Evolutionary conservation across 371 early-diverging fungal genomes (phyloP).

Genomic region (Batkoa obscura): DNA sequence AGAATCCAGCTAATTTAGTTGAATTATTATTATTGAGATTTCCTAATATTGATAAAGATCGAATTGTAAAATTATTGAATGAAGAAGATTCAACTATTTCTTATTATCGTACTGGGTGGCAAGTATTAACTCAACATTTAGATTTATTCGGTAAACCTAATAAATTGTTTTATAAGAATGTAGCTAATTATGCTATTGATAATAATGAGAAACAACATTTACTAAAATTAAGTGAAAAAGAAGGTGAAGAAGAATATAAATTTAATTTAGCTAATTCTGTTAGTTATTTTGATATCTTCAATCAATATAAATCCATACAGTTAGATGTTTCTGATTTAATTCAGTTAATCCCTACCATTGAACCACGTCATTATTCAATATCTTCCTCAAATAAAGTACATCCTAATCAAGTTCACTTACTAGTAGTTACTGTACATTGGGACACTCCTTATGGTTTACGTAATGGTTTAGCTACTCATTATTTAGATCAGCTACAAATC

Average conservation of each 20-base stretch:
- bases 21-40: constrained; percentile 32
- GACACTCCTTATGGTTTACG: constrained; percentile 38
- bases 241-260: constrained; percentile 65
- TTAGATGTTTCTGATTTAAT: constrained; percentile 51
- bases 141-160: constrained; percentile 88
- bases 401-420: constrained; percentile 69
- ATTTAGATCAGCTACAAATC: constrained; percentile 41
- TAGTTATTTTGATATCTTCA: constrained; percentile 70
- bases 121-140: constrained; percentile 57
- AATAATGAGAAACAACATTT: constrained; percentile 50
- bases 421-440: constrained; percentile 86
- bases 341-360: constrained; percentile 55
- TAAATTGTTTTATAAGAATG: constrained; percentile 71
- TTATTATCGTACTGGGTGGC: constrained; percentile 37
- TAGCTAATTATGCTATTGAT: constrained; percentile 52
- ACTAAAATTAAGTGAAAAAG: constrained; percentile 39
- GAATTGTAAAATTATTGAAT: constrained; percentile 6
- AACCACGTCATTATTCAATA: constrained; percentile 90
- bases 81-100: no score
- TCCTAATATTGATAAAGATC: constrained; percentile 28
- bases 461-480: constrained; percentile 80
- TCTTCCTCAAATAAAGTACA: constrained; percentile 72
- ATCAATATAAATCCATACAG: constrained; percentile 65
- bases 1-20: constrained; percentile 60
- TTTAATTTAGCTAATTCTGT: constrained; percentile 58